Base-by-base conservation (phyloP, 768 basidiomycete genomes). In the Trametes meyenii region DNA sequence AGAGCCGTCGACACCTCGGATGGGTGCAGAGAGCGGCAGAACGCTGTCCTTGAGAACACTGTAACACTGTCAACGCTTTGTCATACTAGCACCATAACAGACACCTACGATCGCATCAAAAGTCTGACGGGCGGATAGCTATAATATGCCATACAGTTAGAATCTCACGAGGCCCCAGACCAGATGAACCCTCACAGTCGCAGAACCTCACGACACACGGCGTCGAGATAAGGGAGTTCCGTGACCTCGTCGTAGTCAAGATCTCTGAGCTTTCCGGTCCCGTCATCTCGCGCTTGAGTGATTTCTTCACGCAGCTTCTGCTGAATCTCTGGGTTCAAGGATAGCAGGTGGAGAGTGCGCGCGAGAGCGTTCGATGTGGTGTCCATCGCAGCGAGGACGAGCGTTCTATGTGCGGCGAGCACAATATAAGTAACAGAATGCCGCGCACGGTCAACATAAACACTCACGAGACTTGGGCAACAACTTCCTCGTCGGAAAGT, bases 211-310 rank as follows among this genome's bases (percentile, higher is more conserved):
- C 83, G 80, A 5, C 87, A 78, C 3, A 88, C 80, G 10, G 78
- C 79, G 62, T 90, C 90, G n/a, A 92, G 82, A 65, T 87, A 89
- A 0, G 86, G 81, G 3, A 93, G 55, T 0, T 55, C 40, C 46
- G 63, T 57, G 12, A 66, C 35, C 21, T 54, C 52, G 48, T 60
- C 61, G 46, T 64, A 64, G 71, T 70, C 36, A 72, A 74, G 24
- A 12, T 57, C 55, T 21, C 55, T 46, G 14, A 57, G 35, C 71
- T 76, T 63, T 19, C 75, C 74, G 23, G 74, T 71, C 0, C 66
- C 70, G 40, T 64, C 52, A 45, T 69, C 65, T 23, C 50, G 46
- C 1, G 67, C 67, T 5, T 39, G 50, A 14, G 55, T 19, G n/a
- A 70, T 17, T 55, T 70, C 71, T 23, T 53, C 66, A n/a, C 60